Evolutionary conservation across 2,329 filamentous ascomycete species (phyloP).

Genomic region (Trichophyton schoenleinii): DNA sequence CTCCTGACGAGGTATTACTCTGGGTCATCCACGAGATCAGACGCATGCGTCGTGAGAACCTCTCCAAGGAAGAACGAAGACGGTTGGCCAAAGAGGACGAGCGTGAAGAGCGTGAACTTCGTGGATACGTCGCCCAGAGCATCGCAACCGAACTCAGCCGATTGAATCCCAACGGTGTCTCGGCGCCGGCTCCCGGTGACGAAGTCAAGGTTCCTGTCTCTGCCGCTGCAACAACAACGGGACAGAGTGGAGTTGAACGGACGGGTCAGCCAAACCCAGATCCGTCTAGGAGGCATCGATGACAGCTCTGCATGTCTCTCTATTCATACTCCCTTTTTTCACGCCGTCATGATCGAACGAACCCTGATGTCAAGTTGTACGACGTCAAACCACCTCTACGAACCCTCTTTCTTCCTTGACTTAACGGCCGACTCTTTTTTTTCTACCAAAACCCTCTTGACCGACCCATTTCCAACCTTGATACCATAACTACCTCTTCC

Average conservation of each 20-base stretch:
- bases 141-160: constrained; percentile 35
- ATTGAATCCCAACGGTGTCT: constrained; percentile 24
- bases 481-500: neutral
- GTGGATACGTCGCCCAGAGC: constrained; percentile 34
- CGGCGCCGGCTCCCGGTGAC: constrained; percentile 17
- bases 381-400: neutral
- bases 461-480: neutral
- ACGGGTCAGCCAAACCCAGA: constrained; percentile 23
- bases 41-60: constrained; percentile 65
- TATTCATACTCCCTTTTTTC: neutral
- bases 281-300: constrained; percentile 23
- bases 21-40: constrained; percentile 90
- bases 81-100: constrained; percentile 37
- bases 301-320: constrained; percentile 7
- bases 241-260: constrained; percentile 24
- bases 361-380: neutral
- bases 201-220: constrained; percentile 31
- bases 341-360: neutral
- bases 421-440: neutral
- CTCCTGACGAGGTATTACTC: constrained; percentile 77
- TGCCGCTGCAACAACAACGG: constrained; percentile 12
- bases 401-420: neutral
- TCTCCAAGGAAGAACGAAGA: constrained; percentile 60
- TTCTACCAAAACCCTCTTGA: neutral
- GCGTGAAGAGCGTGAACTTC: constrained; percentile 37